Conservation (phyloP, 192 early-diverging fungal species). For the Gonapodya sp. region DNA sequence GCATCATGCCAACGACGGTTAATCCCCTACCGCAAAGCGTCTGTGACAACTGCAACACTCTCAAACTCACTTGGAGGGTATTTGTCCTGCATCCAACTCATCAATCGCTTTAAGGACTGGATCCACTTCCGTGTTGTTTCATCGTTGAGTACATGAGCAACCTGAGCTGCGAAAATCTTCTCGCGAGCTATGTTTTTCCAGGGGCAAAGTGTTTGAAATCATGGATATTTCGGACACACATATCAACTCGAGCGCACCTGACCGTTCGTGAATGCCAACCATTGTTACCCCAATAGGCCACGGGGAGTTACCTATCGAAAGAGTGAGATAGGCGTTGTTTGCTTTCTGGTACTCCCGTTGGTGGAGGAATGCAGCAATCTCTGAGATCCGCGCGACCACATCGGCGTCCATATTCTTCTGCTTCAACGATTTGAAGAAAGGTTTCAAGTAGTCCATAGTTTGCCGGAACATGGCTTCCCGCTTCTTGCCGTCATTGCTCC, state of each 20-base stretch:
- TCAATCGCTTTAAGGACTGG: slow-evolving; percentile 90
- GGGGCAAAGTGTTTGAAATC: not conserved
- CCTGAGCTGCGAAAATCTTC: slow-evolving; percentile 89
- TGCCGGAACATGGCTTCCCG: slow-evolving; percentile 74
- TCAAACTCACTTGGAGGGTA: slow-evolving; percentile 66
- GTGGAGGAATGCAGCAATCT: slow-evolving; percentile 79
- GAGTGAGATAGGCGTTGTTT: slow-evolving; percentile 83
- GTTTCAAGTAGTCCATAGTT: slow-evolving; percentile 77
- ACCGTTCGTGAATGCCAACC: slow-evolving; percentile 51
- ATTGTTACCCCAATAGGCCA: slow-evolving; percentile 98
- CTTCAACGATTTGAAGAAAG: slow-evolving; percentile 82
- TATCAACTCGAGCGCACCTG: not conserved
- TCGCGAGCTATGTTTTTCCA: slow-evolving; percentile 82
- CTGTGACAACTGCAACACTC: too few relatives aligned
- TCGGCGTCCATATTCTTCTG: slow-evolving; percentile 65
- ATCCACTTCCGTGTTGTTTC: slow-evolving; percentile 98
- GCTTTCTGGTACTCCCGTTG: slow-evolving; percentile 84
- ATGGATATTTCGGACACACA: not conserved
- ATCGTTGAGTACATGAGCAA: slow-evolving; percentile 96
- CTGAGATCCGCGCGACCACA: slow-evolving; percentile 78
- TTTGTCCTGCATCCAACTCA: slow-evolving; percentile 88
- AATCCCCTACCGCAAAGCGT: too few relatives aligned
- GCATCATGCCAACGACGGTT: too few relatives aligned
- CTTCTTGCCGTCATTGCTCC: slow-evolving; percentile 69
- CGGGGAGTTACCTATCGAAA: slow-evolving; percentile 94